These are phyloP conservation scores for Macrolepiota albuminosa DNA, from an alignment of 768 basidiomycete species.

Conservation along the genomic window DNA sequence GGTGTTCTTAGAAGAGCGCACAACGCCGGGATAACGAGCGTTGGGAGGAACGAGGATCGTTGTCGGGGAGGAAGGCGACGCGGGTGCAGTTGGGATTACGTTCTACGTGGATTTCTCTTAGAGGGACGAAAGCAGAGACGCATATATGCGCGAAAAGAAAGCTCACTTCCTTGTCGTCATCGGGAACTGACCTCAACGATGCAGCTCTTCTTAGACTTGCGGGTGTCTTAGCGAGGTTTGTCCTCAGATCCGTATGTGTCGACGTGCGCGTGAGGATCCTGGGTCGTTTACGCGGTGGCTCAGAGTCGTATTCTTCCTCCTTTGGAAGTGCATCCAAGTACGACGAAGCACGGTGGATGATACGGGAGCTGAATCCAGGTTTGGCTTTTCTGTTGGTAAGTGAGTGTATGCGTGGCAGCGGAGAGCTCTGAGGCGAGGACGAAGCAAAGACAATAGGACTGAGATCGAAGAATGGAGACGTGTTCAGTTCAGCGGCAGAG, in stretches of 20 bases:
- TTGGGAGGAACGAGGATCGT: neutral
- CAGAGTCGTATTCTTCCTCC: neutral
- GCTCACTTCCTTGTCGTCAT: neutral
- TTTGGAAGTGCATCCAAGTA: neutral
- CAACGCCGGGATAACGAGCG: neutral
- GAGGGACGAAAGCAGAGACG: neutral
- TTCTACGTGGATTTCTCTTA: neutral
- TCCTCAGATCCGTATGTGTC: neutral
- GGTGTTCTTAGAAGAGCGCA: neutral
- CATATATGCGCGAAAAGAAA: neutral
- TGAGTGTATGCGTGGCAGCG: neutral
- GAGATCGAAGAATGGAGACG: neutral
- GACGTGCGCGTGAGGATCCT: neutral
- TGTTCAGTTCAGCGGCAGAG: neutral
- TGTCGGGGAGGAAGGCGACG: neutral
- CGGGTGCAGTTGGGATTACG: neutral
- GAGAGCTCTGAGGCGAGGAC: neutral
- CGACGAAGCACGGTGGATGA: slow-evolving; percentile 4
- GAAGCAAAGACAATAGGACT: neutral
- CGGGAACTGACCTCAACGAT: neutral
- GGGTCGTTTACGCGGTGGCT: neutral
- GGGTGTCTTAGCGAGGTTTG: neutral
- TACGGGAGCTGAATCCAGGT: neutral
- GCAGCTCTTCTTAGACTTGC: slow-evolving; percentile 2
- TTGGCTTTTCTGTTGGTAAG: neutral